These are phyloP conservation scores for Triangularia setosa DNA, from an alignment of 2,329 filamentous ascomycete species.

Conservation along the genomic window DNA sequence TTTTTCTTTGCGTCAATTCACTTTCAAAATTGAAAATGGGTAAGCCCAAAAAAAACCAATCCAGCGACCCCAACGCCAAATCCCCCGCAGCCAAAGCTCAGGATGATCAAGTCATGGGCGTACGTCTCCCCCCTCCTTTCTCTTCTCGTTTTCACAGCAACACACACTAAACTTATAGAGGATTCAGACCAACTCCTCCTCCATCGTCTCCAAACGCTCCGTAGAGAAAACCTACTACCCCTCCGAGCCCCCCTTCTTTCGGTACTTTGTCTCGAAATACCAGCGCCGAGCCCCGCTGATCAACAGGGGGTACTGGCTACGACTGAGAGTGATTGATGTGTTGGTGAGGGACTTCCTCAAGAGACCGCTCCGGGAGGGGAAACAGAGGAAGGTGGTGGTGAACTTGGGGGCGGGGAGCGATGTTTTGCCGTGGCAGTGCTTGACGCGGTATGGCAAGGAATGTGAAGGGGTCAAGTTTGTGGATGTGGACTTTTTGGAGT, in stretches of 20 bases:
- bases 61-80: slow-evolving; percentile 9
- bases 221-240: slow-evolving; percentile 86
- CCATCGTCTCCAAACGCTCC: slow-evolving; percentile 86
- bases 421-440: slow-evolving; percentile 79
- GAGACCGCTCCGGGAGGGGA: slow-evolving; percentile 34
- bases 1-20: not conserved
- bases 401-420: slow-evolving; percentile 91
- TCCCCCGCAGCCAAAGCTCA: slow-evolving; percentile 30
- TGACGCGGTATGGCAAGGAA: slow-evolving; percentile 54
- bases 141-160: not conserved
- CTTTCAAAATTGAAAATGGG: not conserved
- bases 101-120: slow-evolving; percentile 51
- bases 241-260: slow-evolving; percentile 75
- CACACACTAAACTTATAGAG: not conserved
- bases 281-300: slow-evolving; percentile 82
- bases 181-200: slow-evolving; percentile 88
- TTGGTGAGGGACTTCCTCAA: slow-evolving; percentile 69
- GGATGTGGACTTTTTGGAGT: slow-evolving; percentile 79
- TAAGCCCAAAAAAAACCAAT: not conserved
- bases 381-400: slow-evolving; percentile 67
- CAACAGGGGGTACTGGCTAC: slow-evolving; percentile 84
- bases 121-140: slow-evolving; percentile 30
- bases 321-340: slow-evolving; percentile 77
- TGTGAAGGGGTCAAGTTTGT: slow-evolving; percentile 58
- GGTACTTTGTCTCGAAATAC: slow-evolving; percentile 81